Conservation (phyloP, 495 filamentous ascomycete species). For the Monascus purpureus region DNA sequence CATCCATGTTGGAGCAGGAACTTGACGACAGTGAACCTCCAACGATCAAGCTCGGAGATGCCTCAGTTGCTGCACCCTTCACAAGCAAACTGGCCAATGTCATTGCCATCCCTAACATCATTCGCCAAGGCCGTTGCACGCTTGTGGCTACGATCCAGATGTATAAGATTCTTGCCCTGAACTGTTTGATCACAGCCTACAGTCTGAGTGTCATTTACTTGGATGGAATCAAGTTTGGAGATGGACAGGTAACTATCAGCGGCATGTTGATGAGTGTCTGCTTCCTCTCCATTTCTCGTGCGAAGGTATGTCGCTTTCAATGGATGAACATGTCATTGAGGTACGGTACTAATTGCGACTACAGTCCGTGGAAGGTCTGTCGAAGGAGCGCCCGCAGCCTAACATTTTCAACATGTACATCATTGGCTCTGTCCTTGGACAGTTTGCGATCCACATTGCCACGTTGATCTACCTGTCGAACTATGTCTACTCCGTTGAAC, state of each 20-base stretch:
- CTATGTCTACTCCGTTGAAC: conserved; percentile 70
- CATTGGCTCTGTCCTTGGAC: conserved; percentile 92
- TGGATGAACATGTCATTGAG: neutral
- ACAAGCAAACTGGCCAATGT: conserved; percentile 97
- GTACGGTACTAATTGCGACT: conserved; percentile 10
- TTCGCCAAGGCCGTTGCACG: conserved; percentile 92
- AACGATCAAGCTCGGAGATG: conserved; percentile 93
- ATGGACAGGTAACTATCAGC: conserved; percentile 96
- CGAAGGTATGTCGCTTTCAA: conserved; percentile 45
- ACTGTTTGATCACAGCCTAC: conserved; percentile 97
- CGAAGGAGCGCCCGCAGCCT: conserved; percentile 93
- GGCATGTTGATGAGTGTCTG: conserved; percentile 99
- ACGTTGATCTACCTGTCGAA: conserved; percentile 90
- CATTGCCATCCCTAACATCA: conserved; percentile 94
- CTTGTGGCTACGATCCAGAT: conserved; percentile 98
- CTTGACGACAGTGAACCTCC: conserved; percentile 83
- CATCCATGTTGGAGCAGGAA: conserved; percentile 81
- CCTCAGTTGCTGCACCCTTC: conserved; percentile 92
- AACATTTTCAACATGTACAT: conserved; percentile 99
- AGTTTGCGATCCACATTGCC: conserved; percentile 91
- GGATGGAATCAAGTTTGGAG: conserved; percentile 98
- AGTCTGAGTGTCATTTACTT: conserved; percentile 92
- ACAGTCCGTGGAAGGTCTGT: conserved; percentile 80
- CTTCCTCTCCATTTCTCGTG: conserved; percentile 92
- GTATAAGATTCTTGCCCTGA: conserved; percentile 98